Percentiles rank a stretch among this genome's conserved stretches.
phyloP scores from a whole-genome alignment of 768 basidiomycete species.

The Tylopilus plumbeoviolaceoides region DNA sequence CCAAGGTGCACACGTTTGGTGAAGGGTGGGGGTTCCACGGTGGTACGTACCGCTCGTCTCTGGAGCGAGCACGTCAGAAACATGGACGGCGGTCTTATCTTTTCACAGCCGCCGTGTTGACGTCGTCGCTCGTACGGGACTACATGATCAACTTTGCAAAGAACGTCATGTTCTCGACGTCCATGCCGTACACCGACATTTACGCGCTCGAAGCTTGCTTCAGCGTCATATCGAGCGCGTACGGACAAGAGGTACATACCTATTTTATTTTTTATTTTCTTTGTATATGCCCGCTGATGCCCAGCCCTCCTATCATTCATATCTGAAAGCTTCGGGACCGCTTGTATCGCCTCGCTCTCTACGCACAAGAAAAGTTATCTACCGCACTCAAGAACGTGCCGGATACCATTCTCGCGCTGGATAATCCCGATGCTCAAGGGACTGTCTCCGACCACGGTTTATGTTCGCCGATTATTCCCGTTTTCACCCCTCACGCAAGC shows the following conservation, averaged over 20 bases:
- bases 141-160: constrained; percentile 20
- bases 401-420: constrained; percentile 1
- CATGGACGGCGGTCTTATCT: too few relatives aligned
- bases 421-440: not conserved
- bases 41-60: constrained; percentile 1
- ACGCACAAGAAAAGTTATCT: constrained; percentile 6
- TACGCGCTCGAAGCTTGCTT: constrained; percentile 42
- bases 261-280: too few relatives aligned
- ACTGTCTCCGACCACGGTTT: not conserved
- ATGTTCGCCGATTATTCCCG: constrained; percentile 16
- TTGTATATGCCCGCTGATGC: not conserved
- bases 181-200: constrained; percentile 17
- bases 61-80: too few relatives aligned
- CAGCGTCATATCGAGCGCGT: constrained; percentile 8
- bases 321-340: constrained; percentile 12
- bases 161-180: constrained; percentile 19
- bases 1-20: too few relatives aligned
- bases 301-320: too few relatives aligned
- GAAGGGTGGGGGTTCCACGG: constrained; percentile 16
- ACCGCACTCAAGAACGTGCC: constrained; percentile 4
- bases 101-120: constrained; percentile 11
- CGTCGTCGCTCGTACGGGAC: constrained; percentile 10
- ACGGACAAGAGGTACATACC: constrained; percentile 15
- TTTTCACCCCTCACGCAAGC: constrained; percentile 8
- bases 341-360: constrained; percentile 1